These are phyloP conservation scores for Gilbertella persicaria DNA, from an alignment of 371 early-diverging fungal species.

Conservation along the genomic window DNA sequence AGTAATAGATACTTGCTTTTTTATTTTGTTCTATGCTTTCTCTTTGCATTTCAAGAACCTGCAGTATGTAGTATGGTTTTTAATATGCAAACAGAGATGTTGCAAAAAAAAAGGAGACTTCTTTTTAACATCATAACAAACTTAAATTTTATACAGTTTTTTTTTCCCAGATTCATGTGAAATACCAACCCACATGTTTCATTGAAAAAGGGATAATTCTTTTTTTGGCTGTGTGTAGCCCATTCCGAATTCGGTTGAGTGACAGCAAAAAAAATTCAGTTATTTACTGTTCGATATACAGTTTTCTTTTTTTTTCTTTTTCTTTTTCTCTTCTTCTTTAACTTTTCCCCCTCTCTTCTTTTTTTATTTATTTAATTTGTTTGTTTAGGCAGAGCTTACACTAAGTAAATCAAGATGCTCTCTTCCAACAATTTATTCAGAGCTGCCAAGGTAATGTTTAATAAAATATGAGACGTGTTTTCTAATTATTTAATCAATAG, in stretches of 20 bases:
- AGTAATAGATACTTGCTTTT: not conserved
- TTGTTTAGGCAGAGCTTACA: conserved; percentile 22
- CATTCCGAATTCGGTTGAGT: conserved; percentile 52
- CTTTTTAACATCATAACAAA: not conserved
- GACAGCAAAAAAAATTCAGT: conserved; percentile 62
- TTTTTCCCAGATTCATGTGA: conserved; percentile 33
- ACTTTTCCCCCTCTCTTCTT: conserved; percentile 1
- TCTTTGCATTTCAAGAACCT: not conserved
- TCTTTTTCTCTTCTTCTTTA: not conserved
- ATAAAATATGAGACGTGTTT: not conserved
- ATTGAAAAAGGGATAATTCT: conserved; percentile 16
- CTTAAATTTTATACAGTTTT: conserved; percentile 1
- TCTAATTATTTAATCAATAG: conserved; percentile 13
- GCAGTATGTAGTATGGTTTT: not conserved
- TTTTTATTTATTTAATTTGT: conserved; percentile 11
- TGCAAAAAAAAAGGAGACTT: conserved; percentile 1
- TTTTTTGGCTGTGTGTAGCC: conserved; percentile 29
- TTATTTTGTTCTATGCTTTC: not conserved
- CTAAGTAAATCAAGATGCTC: conserved; percentile 28
- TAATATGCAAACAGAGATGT: not conserved
- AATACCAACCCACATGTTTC: conserved; percentile 25
- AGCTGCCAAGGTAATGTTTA: conserved; percentile 31
- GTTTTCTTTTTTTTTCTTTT: not conserved
- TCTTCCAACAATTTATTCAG: conserved; percentile 33
- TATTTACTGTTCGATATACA: conserved; percentile 37